These are phyloP conservation scores for Populus hybrid DNA, from an alignment of 441 rosid species.

Conservation along the genomic window DNA sequence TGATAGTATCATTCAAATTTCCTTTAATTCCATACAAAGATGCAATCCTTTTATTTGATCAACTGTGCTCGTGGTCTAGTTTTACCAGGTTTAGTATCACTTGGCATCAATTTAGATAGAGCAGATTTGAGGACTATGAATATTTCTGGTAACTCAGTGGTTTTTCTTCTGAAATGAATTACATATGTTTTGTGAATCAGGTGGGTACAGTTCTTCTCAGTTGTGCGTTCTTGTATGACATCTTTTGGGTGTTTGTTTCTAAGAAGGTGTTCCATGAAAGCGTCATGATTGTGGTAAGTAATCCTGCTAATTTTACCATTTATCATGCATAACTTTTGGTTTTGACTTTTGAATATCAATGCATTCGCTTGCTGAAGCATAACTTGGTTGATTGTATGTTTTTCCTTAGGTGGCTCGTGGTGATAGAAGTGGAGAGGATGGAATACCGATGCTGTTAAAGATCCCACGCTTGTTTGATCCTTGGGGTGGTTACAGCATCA, in stretches of 20 bases:
- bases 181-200: constrained; percentile 31
- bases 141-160: not conserved
- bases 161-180: not conserved
- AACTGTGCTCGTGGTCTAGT: not conserved
- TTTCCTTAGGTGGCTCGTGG: constrained; percentile 71
- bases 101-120: not conserved
- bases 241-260: constrained; percentile 91
- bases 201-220: constrained; percentile 89
- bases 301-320: constrained; percentile 11
- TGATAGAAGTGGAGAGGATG: constrained; percentile 79
- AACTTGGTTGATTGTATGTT: not conserved
- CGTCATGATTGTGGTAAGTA: constrained; percentile 90
- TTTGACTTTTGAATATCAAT: not conserved
- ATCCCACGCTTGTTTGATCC: constrained; percentile 75
- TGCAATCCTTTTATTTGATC: not conserved
- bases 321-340: not conserved
- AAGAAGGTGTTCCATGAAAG: constrained; percentile 86
- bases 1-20: not conserved
- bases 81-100: not conserved
- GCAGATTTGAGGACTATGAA: not conserved
- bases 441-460: constrained; percentile 77
- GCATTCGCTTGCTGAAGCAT: not conserved
- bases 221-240: constrained; percentile 87
- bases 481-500: too few species aligned
- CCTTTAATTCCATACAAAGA: not conserved